Evolutionary conservation across 345 rosid genomes (phyloP), one percentile per base, ranked within the genome.

Genomic region (Hirschfeldia incana): DNA sequence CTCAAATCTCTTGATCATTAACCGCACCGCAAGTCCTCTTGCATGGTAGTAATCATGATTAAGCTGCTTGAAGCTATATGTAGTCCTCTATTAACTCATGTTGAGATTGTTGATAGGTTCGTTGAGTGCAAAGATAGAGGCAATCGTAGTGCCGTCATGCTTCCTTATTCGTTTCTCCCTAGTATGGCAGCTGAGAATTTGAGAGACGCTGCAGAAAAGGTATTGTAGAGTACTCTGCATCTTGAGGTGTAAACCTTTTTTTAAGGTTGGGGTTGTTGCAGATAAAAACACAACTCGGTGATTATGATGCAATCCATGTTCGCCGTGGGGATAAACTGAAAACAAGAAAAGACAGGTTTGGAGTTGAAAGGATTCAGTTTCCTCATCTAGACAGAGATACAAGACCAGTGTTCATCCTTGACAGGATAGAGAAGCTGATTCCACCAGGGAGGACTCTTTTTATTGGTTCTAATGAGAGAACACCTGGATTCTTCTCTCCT

Each of bases 361-460:
- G 99, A 53, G 91, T 90, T 59, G 84, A 86, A 55, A 89, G 99
- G 86, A 90, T 76, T 80, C 82, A 93, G 30, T 93, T 90, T 84
- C 99, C 99, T 67, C 99, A 93, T 89, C 69, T 93, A 77, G 98
- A 93, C 74, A 88, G 97, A 84, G 98, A 93, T 72, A 96, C 99
- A n/a, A 92, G 83, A 15, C 89, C 98, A 0, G 94, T 93, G 72
- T 92, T 90, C 78, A 93, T 96, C 65, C 89, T 90, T 60, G 87
- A 12, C 77, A 87, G 92, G 84, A 90, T 96, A 53, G 85, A 86
- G 81, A 88, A 89, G 72, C 89, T 89, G 87, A 87, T 96, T 55
- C 92, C 97, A 21, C 84, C 84, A 17, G 98, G 98, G 58, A 88
- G 94, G 70, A 90, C 92, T 27, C 89, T 93, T 73, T 96, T 77